Base-by-base conservation (phyloP, 73 alveolate species). In the Paramecium primaurelia region DNA sequence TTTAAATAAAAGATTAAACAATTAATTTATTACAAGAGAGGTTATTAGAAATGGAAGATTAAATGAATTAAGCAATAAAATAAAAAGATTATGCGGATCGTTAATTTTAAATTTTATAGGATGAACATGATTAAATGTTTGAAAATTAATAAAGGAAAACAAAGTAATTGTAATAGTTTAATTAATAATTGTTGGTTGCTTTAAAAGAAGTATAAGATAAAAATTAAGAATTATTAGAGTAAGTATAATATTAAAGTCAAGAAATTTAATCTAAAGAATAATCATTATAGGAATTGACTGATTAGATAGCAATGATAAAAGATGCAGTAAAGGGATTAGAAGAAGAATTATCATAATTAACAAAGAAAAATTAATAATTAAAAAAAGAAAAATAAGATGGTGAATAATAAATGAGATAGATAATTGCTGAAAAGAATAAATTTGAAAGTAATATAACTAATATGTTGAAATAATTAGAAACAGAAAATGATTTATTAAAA, bases 121-220 rank as follows among this genome's bases (percentile, higher is more conserved):
- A 80, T 6, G 91, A 80, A 80, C 91, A 80, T 80, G 91, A 80
- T 80, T 16, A 34, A 18, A 80, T 80, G 91, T 80, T 80, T 80
- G 91, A 80, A 6, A 80, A 80, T 80, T 22, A 34, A 32, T 80
- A 80, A 26, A 80, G 38, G 51, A 80, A 80, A 80, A 80, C 75
- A 0, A 80, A 80, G 58, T 47, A 80, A 80, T 44, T 80, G 58
- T 44, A 80, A 80, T 36, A 80, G 49, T 80, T 80, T 20, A 80
- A 80, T 44, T 14, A 80, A 49, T 47, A 80, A 49, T 80, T 80
- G 14, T 44, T 80, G 58, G 73, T 80, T 22, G 75, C 91, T n/a
- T 47, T 80, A 18, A 80, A 80, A 26, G 91, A 80, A 80, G 71
- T 49, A 38, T 49, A 80, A 45, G 88, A 75, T 75, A 75, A 75